Base-by-base conservation (phyloP, 768 basidiomycete species). In the Psilocybe azurescens region DNA sequence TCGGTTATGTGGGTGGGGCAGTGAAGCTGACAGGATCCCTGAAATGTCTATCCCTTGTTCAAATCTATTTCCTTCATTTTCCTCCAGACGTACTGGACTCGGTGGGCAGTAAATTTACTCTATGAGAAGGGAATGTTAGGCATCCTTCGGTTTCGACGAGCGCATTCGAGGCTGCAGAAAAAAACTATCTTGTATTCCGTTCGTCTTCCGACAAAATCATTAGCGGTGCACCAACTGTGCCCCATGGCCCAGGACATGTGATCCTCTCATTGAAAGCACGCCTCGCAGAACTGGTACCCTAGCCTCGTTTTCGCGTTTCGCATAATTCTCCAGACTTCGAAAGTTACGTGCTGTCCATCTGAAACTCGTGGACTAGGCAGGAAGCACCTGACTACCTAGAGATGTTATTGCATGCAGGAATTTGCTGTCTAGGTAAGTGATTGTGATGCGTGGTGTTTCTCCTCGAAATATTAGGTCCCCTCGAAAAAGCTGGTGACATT, bases 201-300 rank as follows among this genome's bases (percentile, higher is more conserved):
- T 39, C 38, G 38, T 44, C 41, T 44, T 13, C 41, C 14, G 14
- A 14, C n/a, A n/a, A n/a, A 13, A 44, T 5, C 14, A 44, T 14
- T 24, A 24, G 24, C 41, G 1, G n/a, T 10, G 6, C 33, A 11
- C 41, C 1, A 33, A 18, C n/a, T 53, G 52, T 16, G n/a, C 52
- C 52, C 52, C 52, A 38, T 53, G 52, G 52, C 32, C 14, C 41
- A 14, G 32, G 16, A 32, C 52, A 53, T 53, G 52, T 53, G 52
- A 53, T 38, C 52, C 13, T 18, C 11, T 53, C 16, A 18, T 53
- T 14, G 32, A 53, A 33, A 32, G 20, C 52, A 53, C 20, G 52
- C 32, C 33, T 53, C 11, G 30, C 24, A 52, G 6, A 13, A 28
- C 33, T 16, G 52, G 14, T 5, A 14, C n/a, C 29, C 20, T 32